Conservation (phyloP, 345 rosid species). For the Camelina neglecta region DNA sequence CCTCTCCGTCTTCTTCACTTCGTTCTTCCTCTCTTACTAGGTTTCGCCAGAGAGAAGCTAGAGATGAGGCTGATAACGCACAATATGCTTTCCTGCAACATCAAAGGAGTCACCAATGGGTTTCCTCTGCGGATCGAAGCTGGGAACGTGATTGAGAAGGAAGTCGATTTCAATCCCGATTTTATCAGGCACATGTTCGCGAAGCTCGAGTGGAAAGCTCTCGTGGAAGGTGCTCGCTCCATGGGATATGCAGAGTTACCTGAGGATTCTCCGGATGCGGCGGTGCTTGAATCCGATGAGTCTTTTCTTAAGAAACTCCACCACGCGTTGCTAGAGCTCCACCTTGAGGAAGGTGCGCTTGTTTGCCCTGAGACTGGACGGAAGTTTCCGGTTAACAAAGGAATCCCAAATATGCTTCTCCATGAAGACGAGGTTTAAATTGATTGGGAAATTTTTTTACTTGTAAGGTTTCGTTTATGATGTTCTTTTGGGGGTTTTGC, state of each 20-base stretch:
- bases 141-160: slow-evolving; percentile 59
- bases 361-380: slow-evolving; percentile 88
- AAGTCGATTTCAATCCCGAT: slow-evolving; percentile 68
- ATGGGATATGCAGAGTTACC: slow-evolving; percentile 81
- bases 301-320: slow-evolving; percentile 66
- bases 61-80: slow-evolving; percentile 85
- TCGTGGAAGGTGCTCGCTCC: slow-evolving; percentile 63
- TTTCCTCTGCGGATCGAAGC: slow-evolving; percentile 81
- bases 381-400: slow-evolving; percentile 72
- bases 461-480: background rate
- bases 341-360: slow-evolving; percentile 88
- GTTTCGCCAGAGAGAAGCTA: slow-evolving; percentile 8
- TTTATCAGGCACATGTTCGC: slow-evolving; percentile 71
- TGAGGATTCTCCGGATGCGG: slow-evolving; percentile 53
- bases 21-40: background rate
- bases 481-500: background rate
- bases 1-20: background rate
- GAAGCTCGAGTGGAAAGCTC: slow-evolving; percentile 85
- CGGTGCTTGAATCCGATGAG: slow-evolving; percentile 67
- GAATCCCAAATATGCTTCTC: slow-evolving; percentile 95
- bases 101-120: slow-evolving; percentile 83
- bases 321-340: slow-evolving; percentile 86
- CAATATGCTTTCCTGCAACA: slow-evolving; percentile 89
- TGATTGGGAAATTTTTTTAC: background rate
- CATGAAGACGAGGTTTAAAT: slow-evolving; percentile 92